Percentiles rank a stretch among this genome's conserved stretches.
Conservation (phyloP, 345 rosid species). For the Lepidium didymum region DNA sequence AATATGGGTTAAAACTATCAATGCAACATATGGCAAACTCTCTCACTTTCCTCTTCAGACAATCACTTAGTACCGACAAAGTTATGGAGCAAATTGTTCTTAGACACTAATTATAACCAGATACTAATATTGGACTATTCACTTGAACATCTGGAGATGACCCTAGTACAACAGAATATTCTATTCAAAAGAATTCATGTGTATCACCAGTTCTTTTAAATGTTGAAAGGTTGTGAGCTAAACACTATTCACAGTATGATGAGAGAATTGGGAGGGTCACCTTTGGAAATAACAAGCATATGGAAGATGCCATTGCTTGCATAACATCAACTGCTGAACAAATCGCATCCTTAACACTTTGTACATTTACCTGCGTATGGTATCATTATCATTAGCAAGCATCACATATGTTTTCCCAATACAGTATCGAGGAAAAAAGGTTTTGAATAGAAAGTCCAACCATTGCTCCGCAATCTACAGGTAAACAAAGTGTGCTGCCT, state of each 20-base stretch:
- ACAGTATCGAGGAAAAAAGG: background rate
- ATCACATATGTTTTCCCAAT: background rate
- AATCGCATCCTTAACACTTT: slow-evolving; percentile 65
- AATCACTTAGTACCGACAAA: background rate
- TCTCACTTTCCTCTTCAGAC: background rate
- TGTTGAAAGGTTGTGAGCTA: background rate
- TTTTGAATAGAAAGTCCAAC: slow-evolving; percentile 25
- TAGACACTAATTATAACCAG: background rate
- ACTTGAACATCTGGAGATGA: too few relatives aligned
- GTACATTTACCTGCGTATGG: slow-evolving; percentile 61
- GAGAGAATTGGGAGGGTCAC: slow-evolving; percentile 23
- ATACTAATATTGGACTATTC: background rate
- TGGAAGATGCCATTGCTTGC: slow-evolving; percentile 84
- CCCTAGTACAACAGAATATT: background rate
- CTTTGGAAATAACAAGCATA: slow-evolving; percentile 59
- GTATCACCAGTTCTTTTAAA: background rate
- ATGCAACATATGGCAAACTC: background rate
- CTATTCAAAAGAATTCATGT: background rate
- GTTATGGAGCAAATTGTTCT: background rate
- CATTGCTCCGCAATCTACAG: slow-evolving; percentile 72
- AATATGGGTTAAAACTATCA: background rate
- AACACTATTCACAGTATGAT: background rate
- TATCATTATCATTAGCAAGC: background rate
- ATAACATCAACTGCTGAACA: slow-evolving; percentile 83
- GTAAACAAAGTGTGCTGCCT: slow-evolving; percentile 85